A percentile compares a stretch with the other conserved stretches of the same genome.
phyloP scores from a whole-genome alignment of 1,139 yeast genomes.

The Blastobotrys illinoisensis region DNA sequence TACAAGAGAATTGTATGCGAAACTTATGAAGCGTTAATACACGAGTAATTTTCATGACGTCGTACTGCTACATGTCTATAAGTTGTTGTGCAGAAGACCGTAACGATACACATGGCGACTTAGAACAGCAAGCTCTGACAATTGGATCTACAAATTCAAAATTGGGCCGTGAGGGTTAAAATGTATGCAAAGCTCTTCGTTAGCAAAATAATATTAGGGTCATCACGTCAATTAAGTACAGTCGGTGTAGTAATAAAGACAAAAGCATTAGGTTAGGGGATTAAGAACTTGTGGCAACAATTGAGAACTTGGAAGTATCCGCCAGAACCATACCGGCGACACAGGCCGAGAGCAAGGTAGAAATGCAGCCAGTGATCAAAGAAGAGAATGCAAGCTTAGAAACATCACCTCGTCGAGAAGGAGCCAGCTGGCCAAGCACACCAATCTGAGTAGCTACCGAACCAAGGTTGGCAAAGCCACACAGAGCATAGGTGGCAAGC shows the following conservation, averaged over 20 bases:
- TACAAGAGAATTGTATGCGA: background rate
- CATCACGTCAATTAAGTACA: background rate
- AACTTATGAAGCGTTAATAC: too few relatives aligned
- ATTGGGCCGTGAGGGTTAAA: too few relatives aligned
- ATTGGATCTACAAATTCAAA: too few relatives aligned
- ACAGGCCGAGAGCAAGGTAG: conserved; percentile 57
- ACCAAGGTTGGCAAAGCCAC: conserved; percentile 64
- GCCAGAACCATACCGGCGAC: conserved; percentile 66
- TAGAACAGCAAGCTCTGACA: too few relatives aligned
- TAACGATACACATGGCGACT: too few relatives aligned
- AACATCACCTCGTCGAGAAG: conserved; percentile 46
- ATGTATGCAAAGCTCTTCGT: background rate
- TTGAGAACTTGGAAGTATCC: conserved; percentile 33
- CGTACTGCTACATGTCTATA: too few relatives aligned
- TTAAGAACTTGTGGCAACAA: background rate
- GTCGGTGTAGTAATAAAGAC: background rate
- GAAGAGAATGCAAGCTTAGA: conserved; percentile 47
- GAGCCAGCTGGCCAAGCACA: conserved; percentile 55
- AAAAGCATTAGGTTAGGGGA: background rate
- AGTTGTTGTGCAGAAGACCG: too few relatives aligned
- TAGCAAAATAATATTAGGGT: too few relatives aligned
- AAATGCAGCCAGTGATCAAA: conserved; percentile 49
- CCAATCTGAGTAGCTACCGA: conserved; percentile 62
- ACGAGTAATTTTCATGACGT: too few relatives aligned
- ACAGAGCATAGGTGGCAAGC: conserved; percentile 58